Evolutionary conservation across 352 stramenopile genomes (phyloP).

Genomic region (Pythium plurisporium): DNA sequence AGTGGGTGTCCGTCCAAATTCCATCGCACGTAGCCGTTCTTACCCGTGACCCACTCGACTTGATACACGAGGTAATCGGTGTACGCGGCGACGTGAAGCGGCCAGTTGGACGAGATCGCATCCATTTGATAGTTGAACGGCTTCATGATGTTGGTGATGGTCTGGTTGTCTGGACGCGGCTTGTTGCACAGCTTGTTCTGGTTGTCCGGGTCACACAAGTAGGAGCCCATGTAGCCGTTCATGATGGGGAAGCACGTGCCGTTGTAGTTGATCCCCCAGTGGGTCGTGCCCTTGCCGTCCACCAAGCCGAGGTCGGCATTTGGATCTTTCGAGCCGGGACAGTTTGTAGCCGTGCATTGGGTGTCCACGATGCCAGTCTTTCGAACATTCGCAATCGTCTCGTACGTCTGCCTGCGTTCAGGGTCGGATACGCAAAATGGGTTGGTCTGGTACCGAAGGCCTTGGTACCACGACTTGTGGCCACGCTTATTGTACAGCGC

Average conservation of each 20-base stretch:
- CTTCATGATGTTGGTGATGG: conserved; percentile 22
- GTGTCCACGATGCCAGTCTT: conserved; percentile 46
- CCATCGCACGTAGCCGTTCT: conserved; percentile 57
- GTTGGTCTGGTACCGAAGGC: conserved; percentile 51
- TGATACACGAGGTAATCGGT: conserved; percentile 73
- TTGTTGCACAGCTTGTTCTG: conserved; percentile 25
- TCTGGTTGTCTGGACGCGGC: background rate
- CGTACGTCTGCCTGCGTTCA: conserved; percentile 30
- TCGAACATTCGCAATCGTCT: conserved; percentile 31
- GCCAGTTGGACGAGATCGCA: conserved; percentile 90
- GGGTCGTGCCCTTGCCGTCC: conserved; percentile 30
- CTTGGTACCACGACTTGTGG: conserved; percentile 73
- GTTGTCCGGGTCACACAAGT: conserved; percentile 54
- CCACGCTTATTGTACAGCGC: conserved; percentile 38
- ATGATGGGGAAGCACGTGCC: conserved; percentile 56
- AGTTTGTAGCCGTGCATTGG: conserved; percentile 32
- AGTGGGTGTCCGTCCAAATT: conserved; percentile 81
- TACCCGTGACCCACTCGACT: conserved; percentile 61
- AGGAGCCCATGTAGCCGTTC: conserved; percentile 58
- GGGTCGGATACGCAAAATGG: conserved; percentile 38
- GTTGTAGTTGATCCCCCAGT: conserved; percentile 61
- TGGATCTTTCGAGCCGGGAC: conserved; percentile 45
- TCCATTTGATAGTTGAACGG: conserved; percentile 87
- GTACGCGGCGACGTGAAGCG: conserved; percentile 77
- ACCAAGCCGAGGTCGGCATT: conserved; percentile 42